These are phyloP conservation scores for Lipomyces yamadae DNA, from an alignment of 805 yeast genomes.

Conservation along the genomic window DNA sequence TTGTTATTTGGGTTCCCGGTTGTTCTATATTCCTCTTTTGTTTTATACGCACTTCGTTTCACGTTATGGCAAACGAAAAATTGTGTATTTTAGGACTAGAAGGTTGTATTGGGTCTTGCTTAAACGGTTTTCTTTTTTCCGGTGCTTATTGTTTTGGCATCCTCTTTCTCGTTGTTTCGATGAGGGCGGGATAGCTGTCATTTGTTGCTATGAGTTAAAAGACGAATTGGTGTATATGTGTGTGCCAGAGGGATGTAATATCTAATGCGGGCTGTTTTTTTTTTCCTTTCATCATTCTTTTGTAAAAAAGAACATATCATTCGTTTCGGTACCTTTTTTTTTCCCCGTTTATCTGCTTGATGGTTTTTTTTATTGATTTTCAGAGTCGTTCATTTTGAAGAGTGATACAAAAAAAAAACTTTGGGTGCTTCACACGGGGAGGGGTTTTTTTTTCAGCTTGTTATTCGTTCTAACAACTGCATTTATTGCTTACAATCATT, in stretches of 20 bases:
- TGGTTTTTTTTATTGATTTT: not conserved
- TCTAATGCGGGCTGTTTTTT: not conserved
- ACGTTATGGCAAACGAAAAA: not conserved
- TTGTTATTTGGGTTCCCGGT: not conserved
- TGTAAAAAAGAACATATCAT: not conserved
- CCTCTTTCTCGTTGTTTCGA: not conserved
- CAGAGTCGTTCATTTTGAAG: not conserved
- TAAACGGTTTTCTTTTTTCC: not conserved
- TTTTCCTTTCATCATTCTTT: not conserved
- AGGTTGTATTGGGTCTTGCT: not conserved
- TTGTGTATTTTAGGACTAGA: not conserved
- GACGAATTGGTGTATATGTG: not conserved
- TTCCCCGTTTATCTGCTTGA: not conserved
- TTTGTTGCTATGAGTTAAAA: not conserved
- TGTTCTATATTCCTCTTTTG: not conserved
- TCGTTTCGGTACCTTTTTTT: not conserved
- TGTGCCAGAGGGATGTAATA: not conserved
- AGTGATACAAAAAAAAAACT: not conserved
- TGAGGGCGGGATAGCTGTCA: not conserved
- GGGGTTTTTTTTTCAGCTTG: not conserved
- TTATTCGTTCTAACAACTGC: not conserved
- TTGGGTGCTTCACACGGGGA: not conserved
- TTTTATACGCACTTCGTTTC: not conserved
- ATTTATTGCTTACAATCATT: not conserved
- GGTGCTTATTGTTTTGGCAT: not conserved